These are phyloP conservation scores for Rubia yunnanensis DNA, from an alignment of 257 asterid genomes.

Conservation along the genomic window DNA sequence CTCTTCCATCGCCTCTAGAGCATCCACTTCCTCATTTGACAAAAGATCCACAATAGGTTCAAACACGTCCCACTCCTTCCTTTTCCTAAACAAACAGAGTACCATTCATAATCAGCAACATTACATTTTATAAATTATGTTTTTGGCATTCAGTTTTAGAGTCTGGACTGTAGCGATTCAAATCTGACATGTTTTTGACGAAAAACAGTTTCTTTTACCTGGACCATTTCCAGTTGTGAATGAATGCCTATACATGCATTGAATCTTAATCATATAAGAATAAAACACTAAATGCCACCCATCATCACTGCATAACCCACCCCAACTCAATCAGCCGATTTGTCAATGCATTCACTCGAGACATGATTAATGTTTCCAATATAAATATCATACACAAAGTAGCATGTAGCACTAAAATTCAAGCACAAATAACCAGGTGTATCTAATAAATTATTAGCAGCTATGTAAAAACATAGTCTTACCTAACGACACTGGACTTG, in stretches of 20 bases:
- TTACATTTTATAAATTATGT: not conserved
- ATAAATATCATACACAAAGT: too few relatives aligned
- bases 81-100: constrained; percentile 39
- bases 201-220: not conserved
- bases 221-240: not conserved
- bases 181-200: not conserved
- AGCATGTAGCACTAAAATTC: not conserved
- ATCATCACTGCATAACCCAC: too few relatives aligned
- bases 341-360: not conserved
- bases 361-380: not conserved
- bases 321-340: not conserved
- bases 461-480: constrained; percentile 10
- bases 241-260: not conserved
- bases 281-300: not conserved
- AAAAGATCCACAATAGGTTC: constrained; percentile 76
- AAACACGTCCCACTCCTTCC: constrained; percentile 80
- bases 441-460: not conserved
- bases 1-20: constrained; percentile 85
- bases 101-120: not conserved
- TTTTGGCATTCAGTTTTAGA: not conserved
- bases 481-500: constrained; percentile 71
- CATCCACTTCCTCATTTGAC: constrained; percentile 76
- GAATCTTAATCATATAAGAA: not conserved
- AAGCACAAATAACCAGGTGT: not conserved
- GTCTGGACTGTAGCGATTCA: not conserved